Conservation (phyloP, 805 yeast species). For the Candida corydali region DNA sequence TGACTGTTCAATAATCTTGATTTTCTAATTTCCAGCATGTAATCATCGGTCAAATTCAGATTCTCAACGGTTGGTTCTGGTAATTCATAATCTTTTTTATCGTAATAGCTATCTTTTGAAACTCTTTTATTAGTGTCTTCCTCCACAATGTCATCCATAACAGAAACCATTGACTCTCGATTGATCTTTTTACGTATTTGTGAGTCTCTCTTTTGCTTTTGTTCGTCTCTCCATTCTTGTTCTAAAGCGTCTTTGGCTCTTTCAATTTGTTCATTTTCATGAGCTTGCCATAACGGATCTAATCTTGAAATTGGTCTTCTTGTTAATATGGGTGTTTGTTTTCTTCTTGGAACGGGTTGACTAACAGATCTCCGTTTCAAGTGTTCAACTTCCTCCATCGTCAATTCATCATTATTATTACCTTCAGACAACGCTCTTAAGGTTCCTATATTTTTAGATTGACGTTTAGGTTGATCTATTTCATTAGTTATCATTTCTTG, state of each 20-base stretch:
- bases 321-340: constrained; percentile 37
- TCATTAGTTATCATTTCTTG: constrained; percentile 23
- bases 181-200: constrained; percentile 13
- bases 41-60: constrained; percentile 38
- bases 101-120: constrained; percentile 18
- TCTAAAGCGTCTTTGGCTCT: constrained; percentile 41
- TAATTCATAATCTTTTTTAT: constrained; percentile 22
- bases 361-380: constrained; percentile 46
- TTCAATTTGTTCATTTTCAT: constrained; percentile 44
- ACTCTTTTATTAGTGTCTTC: constrained; percentile 10
- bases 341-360: constrained; percentile 30
- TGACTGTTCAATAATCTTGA: constrained; percentile 43
- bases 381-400: constrained; percentile 41
- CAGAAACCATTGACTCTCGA: constrained; percentile 35
- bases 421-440: constrained; percentile 38
- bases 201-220: constrained; percentile 6
- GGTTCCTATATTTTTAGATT: constrained; percentile 20
- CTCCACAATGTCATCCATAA: constrained; percentile 16
- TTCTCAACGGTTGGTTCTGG: constrained; percentile 35
- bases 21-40: constrained; percentile 41
- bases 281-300: constrained; percentile 53
- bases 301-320: constrained; percentile 54
- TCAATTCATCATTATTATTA: constrained; percentile 31
- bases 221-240: constrained; percentile 11
- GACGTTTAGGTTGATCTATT: constrained; percentile 36